These are phyloP conservation scores for Solanum habrochaites DNA, from an alignment of 257 asterid species.

Conservation along the genomic window DNA sequence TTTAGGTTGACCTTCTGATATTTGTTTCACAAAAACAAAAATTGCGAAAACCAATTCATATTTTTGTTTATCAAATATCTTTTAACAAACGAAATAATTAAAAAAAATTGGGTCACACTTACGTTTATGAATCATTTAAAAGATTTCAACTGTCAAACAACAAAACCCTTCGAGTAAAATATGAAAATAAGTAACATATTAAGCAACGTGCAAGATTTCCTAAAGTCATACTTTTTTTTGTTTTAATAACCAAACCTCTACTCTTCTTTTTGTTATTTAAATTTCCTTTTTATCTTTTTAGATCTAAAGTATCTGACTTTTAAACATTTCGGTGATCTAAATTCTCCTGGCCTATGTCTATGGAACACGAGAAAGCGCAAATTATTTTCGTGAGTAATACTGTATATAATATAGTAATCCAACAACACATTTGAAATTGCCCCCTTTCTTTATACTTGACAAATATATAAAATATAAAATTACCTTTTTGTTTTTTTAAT, in stretches of 20 bases:
- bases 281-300: neutral
- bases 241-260: neutral
- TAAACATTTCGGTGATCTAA: neutral
- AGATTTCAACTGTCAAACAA: neutral
- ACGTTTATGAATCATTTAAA: neutral
- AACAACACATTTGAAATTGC: neutral
- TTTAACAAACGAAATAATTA: no score
- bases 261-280: neutral
- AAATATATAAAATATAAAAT: no score
- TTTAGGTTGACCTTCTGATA: no score
- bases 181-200: neutral
- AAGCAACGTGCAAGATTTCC: neutral
- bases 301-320: neutral
- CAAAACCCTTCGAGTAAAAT: neutral
- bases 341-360: neutral
- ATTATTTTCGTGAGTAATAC: neutral
- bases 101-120: neutral
- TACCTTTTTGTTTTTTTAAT: no score
- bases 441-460: neutral
- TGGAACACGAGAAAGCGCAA: neutral
- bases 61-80: no score
- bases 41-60: no score
- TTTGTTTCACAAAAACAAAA: no score
- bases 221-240: neutral
- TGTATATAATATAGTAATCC: neutral